Conservation (phyloP, 768 basidiomycete species). For the Mycena metata region DNA sequence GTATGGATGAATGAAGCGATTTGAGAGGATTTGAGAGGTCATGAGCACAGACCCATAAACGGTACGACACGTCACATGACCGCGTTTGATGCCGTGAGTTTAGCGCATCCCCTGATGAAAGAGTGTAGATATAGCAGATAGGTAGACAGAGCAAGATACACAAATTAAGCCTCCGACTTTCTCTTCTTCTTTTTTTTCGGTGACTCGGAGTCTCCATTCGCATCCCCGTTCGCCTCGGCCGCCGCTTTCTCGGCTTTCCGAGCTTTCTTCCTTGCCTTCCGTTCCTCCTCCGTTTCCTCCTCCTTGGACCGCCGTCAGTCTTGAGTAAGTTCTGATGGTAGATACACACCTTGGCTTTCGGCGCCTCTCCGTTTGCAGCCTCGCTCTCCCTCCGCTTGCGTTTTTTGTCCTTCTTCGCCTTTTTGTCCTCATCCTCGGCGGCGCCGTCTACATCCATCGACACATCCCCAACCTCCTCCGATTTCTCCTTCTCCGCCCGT, state of each 20-base stretch:
- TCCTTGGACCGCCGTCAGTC: constrained; percentile 40
- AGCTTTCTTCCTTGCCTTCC: constrained; percentile 84
- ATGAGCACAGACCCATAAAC: no score
- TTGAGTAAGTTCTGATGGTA: constrained; percentile 20
- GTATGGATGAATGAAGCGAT: no score
- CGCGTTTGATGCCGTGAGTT: no score
- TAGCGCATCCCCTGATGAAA: not conserved
- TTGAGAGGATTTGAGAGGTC: no score
- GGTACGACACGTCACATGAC: no score
- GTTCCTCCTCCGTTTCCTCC: constrained; percentile 86
- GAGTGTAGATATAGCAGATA: constrained; percentile 29
- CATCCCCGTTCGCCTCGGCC: constrained; percentile 50
- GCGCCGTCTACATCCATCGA: constrained; percentile 57
- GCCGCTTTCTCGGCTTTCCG: constrained; percentile 83
- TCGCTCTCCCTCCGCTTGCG: constrained; percentile 71
- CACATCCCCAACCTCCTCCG: constrained; percentile 45
- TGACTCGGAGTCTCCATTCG: constrained; percentile 57
- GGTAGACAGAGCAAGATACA: constrained; percentile 34
- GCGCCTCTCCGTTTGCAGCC: constrained; percentile 53
- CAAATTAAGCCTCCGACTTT: constrained; percentile 57
- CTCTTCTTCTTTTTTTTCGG: constrained; percentile 76
- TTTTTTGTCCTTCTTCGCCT: constrained; percentile 53
- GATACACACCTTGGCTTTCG: constrained; percentile 42
- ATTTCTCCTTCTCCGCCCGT: constrained; percentile 64
- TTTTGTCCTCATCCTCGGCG: constrained; percentile 47